Evolutionary conservation across 768 basidiomycete species (phyloP).

Genomic region (Suillus placidus): DNA sequence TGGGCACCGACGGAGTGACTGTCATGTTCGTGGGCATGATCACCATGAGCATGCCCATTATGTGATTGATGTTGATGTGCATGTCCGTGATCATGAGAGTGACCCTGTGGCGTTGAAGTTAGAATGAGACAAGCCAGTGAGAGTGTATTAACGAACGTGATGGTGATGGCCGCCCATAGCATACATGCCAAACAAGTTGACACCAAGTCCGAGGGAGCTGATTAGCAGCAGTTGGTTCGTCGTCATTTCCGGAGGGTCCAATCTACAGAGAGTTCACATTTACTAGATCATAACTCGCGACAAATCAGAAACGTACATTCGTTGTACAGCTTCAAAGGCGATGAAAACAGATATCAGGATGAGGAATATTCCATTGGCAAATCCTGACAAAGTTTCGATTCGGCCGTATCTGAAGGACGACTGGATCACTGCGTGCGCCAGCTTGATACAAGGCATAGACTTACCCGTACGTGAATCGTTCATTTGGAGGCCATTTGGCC

Average conservation of each 20-base stretch:
- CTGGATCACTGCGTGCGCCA: not conserved
- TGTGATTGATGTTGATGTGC: constrained; percentile 17
- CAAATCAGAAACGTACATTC: constrained; percentile 59
- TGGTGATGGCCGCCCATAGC: constrained; percentile 95
- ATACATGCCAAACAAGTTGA: constrained; percentile 98
- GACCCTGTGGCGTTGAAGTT: constrained; percentile 18
- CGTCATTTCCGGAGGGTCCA: constrained; percentile 98
- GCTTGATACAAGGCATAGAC: constrained; percentile 24
- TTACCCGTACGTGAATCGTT: constrained; percentile 93
- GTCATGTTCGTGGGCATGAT: constrained; percentile 32
- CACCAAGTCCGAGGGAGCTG: constrained; percentile 84
- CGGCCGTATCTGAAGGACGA: constrained; percentile 74
- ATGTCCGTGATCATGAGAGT: constrained; percentile 24
- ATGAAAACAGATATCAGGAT: constrained; percentile 97
- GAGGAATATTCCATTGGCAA: constrained; percentile 95
- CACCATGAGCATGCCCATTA: constrained; percentile 33
- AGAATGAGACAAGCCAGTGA: constrained; percentile 4
- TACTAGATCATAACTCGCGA: not conserved
- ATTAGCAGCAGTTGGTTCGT: constrained; percentile 90
- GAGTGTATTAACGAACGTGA: constrained; percentile 52
- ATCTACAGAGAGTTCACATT: constrained; percentile 40
- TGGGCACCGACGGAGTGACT: constrained; percentile 24
- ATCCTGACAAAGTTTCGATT: constrained; percentile 96
- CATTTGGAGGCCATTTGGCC: constrained; percentile 97
- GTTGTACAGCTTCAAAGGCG: constrained; percentile 95